Base-by-base conservation (phyloP, 2,329 filamentous ascomycete species). In the Ramichloridium luteum region DNA sequence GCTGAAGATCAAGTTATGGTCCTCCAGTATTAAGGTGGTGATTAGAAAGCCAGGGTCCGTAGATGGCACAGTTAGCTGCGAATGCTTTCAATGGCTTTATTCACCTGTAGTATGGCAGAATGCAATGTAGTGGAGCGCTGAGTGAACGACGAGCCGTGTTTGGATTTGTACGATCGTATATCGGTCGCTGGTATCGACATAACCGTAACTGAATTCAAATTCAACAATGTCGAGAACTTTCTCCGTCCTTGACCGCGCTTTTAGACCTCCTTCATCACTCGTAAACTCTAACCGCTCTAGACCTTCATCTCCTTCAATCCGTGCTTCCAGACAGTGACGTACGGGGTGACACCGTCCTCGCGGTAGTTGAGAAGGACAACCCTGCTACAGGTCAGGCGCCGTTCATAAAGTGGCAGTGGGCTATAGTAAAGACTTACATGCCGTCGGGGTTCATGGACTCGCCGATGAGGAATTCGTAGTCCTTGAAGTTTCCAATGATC, bases 311-410 rank as follows among this genome's bases (percentile, higher is more conserved):
- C 78, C 50, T 66, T 68, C 45, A 96, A 64, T 56, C 88, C 90
- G 67, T 94, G 80, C 76, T 96, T 94, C 88, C 86, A 96, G 67
- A 92, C 66, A 47, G 75, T 80, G 52, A 93, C 70, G 58, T 72
- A 98, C 39, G 90, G 90, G 34, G 88, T 96, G 48, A 79, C 61
- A 60, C 90, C 90, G 53, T 96, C 90, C 61, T 93, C 86, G 53
- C 90, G 88, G 75, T 93, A 98, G 74, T 94, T 92, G 58, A 94
- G 80, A 48, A 94, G 81, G 46, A 86, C 70, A 51, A 93, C 70
- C 76, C 81, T 86, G 16, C 4, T 12, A 11, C 4, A 3, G n/a
- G 27, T 18, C 16, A 11, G 25, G 36, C 16, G 30, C 13, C 13
- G 20, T 9, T 13, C n/a, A n/a, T n/a, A n/a, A 10, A 27, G 5